Evolutionary conservation across 768 basidiomycete species (phyloP).

Genomic region (Harrya chromipes): DNA sequence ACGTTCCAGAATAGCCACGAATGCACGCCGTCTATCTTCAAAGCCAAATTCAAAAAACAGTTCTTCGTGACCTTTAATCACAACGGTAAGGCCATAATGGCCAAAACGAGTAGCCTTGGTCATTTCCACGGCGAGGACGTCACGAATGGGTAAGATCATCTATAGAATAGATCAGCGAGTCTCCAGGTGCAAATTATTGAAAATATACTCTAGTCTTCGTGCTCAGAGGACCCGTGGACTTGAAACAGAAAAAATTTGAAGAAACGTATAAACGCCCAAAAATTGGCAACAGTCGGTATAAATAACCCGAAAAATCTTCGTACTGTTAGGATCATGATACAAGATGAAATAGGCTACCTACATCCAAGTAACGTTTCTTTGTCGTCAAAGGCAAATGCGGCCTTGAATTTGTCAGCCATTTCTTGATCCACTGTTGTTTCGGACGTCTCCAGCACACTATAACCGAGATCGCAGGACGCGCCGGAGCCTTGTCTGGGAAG

Average conservation of each 20-base stretch:
- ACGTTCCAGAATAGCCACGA: constrained; percentile 68
- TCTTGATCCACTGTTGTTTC: constrained; percentile 60
- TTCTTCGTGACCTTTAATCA: constrained; percentile 96
- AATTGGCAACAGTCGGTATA: constrained; percentile 87
- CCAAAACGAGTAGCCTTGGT: constrained; percentile 87
- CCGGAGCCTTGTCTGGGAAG: constrained; percentile 22
- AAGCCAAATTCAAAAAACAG: constrained; percentile 93
- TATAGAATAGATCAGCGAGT: constrained; percentile 30
- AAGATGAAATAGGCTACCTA: constrained; percentile 41
- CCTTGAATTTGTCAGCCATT: constrained; percentile 70
- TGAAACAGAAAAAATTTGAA: constrained; percentile 93
- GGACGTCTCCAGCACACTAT: constrained; percentile 79
- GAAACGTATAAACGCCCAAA: constrained; percentile 88
- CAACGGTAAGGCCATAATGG: constrained; percentile 83
- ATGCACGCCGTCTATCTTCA: constrained; percentile 75
- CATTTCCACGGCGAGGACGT: constrained; percentile 81
- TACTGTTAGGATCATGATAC: constrained; percentile 5
- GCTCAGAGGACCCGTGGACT: constrained; percentile 77
- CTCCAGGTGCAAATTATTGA: not conserved
- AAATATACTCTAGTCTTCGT: constrained; percentile 73
- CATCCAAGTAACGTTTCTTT: constrained; percentile 86
- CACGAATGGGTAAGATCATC: constrained; percentile 94
- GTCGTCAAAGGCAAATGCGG: constrained; percentile 83
- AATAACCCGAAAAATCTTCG: constrained; percentile 85
- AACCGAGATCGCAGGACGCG: constrained; percentile 59